Evolutionary conservation across 2,329 filamentous ascomycete species (phyloP).

Genomic region (Pseudopithomyces chartarum): DNA sequence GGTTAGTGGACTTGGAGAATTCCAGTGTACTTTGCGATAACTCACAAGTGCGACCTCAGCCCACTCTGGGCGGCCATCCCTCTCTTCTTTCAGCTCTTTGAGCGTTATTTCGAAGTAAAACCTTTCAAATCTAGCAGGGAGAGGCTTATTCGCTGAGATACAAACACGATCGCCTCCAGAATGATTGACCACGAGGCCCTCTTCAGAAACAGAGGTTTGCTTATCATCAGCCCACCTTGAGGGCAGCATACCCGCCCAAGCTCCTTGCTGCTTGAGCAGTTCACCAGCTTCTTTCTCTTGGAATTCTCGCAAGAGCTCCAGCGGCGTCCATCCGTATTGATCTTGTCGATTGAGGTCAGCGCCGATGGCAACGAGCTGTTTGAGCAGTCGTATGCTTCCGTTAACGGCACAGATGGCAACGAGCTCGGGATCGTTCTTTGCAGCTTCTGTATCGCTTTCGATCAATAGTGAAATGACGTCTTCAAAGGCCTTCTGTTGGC

Average conservation of each 20-base stretch:
- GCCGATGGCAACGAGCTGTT: constrained; percentile 12
- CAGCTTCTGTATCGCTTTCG: constrained; percentile 6
- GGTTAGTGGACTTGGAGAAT: not conserved
- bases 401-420: constrained; percentile 15
- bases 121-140: constrained; percentile 9
- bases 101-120: constrained; percentile 18
- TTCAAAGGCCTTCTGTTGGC: constrained; percentile 9
- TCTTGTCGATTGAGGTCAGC: constrained; percentile 16
- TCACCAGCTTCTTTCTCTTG: constrained; percentile 4
- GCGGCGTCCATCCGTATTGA: constrained; percentile 17
- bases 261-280: constrained; percentile 13
- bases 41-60: not conserved
- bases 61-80: not conserved
- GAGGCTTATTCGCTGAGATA: constrained; percentile 15
- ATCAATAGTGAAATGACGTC: constrained; percentile 11
- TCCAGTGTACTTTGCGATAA: not conserved
- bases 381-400: constrained; percentile 13
- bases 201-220: not conserved
- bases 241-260: constrained; percentile 11
- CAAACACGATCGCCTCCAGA: not conserved
- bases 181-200: constrained; percentile 2
- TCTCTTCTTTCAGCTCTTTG: not conserved
- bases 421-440: constrained; percentile 12
- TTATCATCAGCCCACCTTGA: constrained; percentile 5
- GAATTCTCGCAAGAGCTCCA: constrained; percentile 13